Evolutionary conservation across 768 basidiomycete genomes (phyloP).

Genomic region (Lentinula detonsa): DNA sequence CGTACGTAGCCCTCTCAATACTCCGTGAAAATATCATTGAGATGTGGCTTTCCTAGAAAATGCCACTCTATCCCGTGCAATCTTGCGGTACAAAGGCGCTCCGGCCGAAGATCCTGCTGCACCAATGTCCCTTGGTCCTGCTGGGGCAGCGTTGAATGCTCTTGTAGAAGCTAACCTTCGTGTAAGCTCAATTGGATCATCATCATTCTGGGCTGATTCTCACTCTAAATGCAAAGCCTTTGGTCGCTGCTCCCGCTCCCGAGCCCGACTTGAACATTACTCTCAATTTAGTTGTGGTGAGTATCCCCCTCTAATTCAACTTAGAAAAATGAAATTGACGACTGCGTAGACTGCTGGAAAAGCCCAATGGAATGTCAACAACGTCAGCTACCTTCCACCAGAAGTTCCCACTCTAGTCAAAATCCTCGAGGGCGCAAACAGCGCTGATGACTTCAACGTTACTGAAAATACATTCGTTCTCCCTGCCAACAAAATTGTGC

Average conservation of each 20-base stretch:
- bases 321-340: neutral
- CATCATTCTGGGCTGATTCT: neutral
- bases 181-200: slow-evolving; percentile 7
- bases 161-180: slow-evolving; percentile 9
- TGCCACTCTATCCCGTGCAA: slow-evolving; percentile 24
- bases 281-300: slow-evolving; percentile 17
- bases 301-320: neutral
- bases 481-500: slow-evolving; percentile 29
- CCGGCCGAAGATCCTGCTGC: slow-evolving; percentile 26
- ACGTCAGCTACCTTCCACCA: slow-evolving; percentile 21
- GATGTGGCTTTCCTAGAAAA: slow-evolving; percentile 13
- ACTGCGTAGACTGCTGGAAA: slow-evolving; percentile 11
- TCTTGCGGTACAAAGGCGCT: slow-evolving; percentile 35
- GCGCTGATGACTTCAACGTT: slow-evolving; percentile 20
- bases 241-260: slow-evolving; percentile 13
- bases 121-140: slow-evolving; percentile 16
- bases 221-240: slow-evolving; percentile 8
- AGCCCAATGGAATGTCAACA: slow-evolving; percentile 27
- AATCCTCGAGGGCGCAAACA: slow-evolving; percentile 26
- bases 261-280: slow-evolving; percentile 18
- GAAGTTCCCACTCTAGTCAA: slow-evolving; percentile 18
- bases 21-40: neutral
- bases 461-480: slow-evolving; percentile 33
- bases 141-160: neutral
- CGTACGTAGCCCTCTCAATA: slow-evolving; percentile 15